phyloP scores from a whole-genome alignment of 495 filamentous ascomycete genomes.

The Aspergillus baeticus region DNA sequence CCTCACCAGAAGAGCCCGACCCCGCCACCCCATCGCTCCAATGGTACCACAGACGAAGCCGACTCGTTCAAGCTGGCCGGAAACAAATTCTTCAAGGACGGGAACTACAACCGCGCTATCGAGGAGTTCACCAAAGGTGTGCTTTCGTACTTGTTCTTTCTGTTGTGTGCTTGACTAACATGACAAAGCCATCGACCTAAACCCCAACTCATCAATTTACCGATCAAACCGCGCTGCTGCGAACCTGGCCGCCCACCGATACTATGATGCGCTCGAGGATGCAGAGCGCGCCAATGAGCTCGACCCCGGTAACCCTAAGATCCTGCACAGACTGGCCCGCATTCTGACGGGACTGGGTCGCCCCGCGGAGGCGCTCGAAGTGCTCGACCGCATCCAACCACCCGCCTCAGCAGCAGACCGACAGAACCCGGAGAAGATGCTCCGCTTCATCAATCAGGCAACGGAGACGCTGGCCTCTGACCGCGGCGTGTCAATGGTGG shows the following conservation, averaged over 20 bases:
- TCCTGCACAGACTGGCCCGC: constrained; percentile 81
- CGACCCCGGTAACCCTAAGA: constrained; percentile 80
- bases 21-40: constrained; percentile 74
- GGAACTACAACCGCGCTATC: constrained; percentile 81
- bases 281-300: constrained; percentile 75
- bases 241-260: constrained; percentile 80
- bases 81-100: constrained; percentile 94
- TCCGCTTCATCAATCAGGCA: constrained; percentile 75
- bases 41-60: constrained; percentile 66
- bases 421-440: constrained; percentile 77
- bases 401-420: constrained; percentile 80
- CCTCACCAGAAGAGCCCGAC: constrained; percentile 56
- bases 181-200: constrained; percentile 70
- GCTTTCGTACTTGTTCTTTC: constrained; percentile 11
- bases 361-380: constrained; percentile 82
- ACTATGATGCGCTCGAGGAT: constrained; percentile 77
- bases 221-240: constrained; percentile 94
- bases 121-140: constrained; percentile 92
- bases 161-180: not conserved
- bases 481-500: constrained; percentile 79
- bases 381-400: constrained; percentile 61
- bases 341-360: constrained; percentile 84
- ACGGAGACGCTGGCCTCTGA: constrained; percentile 71
- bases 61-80: constrained; percentile 89
- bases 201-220: constrained; percentile 72